Conservation (phyloP, 148 eudicot genomes). For the Linanthus parryae region DNA sequence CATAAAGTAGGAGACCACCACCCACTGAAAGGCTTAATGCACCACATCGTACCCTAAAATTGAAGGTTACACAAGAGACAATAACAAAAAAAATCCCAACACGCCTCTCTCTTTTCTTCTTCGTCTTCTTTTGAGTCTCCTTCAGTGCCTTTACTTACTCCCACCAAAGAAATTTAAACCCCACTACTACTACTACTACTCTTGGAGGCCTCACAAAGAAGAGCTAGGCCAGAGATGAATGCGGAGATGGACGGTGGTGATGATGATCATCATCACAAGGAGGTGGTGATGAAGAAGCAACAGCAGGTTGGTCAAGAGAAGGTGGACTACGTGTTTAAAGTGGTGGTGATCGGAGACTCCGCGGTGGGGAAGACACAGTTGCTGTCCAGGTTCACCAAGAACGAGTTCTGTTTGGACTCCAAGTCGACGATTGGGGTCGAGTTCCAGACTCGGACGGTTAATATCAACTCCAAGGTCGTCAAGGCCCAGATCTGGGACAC, state of each 20-base stretch:
- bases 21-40: too few species aligned
- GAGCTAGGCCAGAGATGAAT: slow-evolving; percentile 21
- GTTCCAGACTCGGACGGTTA: slow-evolving; percentile 71
- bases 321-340: slow-evolving; percentile 80
- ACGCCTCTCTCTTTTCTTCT: not conserved
- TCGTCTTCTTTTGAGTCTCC: not conserved
- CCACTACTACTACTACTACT: not conserved
- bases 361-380: slow-evolving; percentile 83
- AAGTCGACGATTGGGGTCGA: slow-evolving; percentile 93
- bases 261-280: not conserved
- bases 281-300: slow-evolving; percentile 5
- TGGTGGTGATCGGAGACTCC: slow-evolving; percentile 82
- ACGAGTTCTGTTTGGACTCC: slow-evolving; percentile 71
- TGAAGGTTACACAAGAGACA: too few species aligned
- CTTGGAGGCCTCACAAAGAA: not conserved
- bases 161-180: not conserved
- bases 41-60: too few species aligned
- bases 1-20: too few species aligned
- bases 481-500: slow-evolving; percentile 99
- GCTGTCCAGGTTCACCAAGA: slow-evolving; percentile 58
- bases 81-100: too few species aligned
- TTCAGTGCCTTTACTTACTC: not conserved
- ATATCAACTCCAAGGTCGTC: slow-evolving; percentile 56
- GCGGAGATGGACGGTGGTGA: slow-evolving; percentile 28
- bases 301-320: too few species aligned